phyloP scores from a whole-genome alignment of 495 filamentous ascomycete species.

The Parachaetomium inaequale region DNA sequence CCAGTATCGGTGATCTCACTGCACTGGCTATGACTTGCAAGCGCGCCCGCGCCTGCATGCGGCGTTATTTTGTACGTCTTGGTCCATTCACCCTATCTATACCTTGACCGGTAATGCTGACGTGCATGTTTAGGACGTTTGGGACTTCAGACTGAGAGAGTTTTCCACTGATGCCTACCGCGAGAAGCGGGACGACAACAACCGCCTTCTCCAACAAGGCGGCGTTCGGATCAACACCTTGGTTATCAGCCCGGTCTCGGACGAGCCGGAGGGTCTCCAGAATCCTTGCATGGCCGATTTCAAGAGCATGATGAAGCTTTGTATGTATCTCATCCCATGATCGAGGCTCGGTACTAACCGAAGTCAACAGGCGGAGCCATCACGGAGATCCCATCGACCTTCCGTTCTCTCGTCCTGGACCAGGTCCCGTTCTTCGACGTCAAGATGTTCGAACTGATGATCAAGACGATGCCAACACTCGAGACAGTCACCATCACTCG shows the following conservation, averaged over 20 bases:
- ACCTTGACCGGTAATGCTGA: neutral
- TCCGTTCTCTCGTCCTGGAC: conserved; percentile 23
- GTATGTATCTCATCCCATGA: neutral
- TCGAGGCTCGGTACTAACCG: neutral
- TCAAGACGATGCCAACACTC: conserved; percentile 28
- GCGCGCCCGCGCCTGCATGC: neutral
- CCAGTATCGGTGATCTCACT: conserved; percentile 18
- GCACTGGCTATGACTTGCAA: conserved; percentile 21
- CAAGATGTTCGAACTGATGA: conserved; percentile 18
- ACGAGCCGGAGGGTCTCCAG: neutral
- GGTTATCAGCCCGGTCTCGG: conserved; percentile 12
- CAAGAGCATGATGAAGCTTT: conserved; percentile 6
- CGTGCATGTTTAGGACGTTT: conserved; percentile 2
- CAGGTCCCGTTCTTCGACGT: conserved; percentile 22
- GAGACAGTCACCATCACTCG: conserved; percentile 22
- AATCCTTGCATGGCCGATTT: conserved; percentile 19
- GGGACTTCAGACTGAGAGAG: conserved; percentile 12
- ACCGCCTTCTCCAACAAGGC: neutral
- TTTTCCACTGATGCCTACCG: neutral
- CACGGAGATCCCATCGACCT: conserved; percentile 5
- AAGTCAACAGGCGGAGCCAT: neutral
- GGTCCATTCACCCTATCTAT: neutral
- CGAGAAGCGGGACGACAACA: neutral
- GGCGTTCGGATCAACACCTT: conserved; percentile 16
- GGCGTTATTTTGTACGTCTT: neutral